phyloP scores from a whole-genome alignment of 495 filamentous ascomycete species.

The Xylaria flabelliformis region DNA sequence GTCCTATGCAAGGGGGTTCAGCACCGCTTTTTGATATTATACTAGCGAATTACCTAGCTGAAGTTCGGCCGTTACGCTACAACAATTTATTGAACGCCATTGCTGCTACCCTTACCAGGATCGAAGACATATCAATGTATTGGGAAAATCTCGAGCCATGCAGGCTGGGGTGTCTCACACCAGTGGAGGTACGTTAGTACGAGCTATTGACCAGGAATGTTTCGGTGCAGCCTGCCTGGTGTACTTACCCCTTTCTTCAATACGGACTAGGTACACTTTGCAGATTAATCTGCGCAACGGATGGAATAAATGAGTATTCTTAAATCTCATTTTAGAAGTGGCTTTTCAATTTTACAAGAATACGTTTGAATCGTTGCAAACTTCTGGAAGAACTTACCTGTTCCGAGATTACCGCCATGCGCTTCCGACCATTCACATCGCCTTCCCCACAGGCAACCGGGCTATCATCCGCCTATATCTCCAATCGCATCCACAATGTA shows the following conservation, averaged over 20 bases:
- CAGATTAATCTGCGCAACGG: background rate
- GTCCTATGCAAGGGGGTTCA: background rate
- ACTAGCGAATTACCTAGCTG: background rate
- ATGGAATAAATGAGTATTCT: background rate
- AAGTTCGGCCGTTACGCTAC: conserved; percentile 9
- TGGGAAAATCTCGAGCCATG: background rate
- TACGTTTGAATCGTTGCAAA: background rate
- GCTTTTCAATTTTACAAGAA: background rate
- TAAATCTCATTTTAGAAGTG: background rate
- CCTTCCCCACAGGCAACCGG: background rate
- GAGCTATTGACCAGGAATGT: background rate
- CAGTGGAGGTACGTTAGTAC: background rate
- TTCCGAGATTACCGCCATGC: background rate
- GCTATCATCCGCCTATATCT: background rate
- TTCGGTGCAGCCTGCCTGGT: background rate
- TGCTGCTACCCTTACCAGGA: conserved; percentile 9
- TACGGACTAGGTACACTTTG: background rate
- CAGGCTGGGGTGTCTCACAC: background rate
- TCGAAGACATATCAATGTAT: conserved; percentile 8
- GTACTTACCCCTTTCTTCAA: background rate
- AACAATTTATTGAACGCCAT: conserved; percentile 12
- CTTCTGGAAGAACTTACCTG: background rate
- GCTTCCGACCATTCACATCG: background rate
- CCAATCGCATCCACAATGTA: background rate
- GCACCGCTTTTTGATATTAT: background rate